phyloP scores from a whole-genome alignment of 768 basidiomycete genomes.

The Mrakia hoshinonis region DNA sequence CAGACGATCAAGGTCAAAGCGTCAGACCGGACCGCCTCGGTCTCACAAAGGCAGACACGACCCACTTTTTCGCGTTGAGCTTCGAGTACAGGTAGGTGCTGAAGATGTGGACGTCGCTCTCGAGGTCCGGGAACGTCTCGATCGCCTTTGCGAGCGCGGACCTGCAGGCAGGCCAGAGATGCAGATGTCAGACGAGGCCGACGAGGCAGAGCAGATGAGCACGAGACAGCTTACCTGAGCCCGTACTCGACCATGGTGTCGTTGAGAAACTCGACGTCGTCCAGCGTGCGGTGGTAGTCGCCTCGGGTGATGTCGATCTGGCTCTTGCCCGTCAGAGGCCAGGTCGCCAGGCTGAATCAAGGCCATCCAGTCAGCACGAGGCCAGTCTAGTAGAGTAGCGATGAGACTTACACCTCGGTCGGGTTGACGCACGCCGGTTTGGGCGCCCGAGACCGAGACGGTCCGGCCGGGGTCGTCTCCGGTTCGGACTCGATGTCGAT shows the following conservation, averaged over 20 bases:
- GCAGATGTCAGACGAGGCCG: background rate
- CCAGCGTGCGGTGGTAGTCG: constrained; percentile 64
- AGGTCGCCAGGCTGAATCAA: constrained; percentile 15
- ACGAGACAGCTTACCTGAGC: constrained; percentile 58
- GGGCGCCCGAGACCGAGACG: background rate
- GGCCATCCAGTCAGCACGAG: background rate
- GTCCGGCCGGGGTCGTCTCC: background rate
- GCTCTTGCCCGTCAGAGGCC: constrained; percentile 34
- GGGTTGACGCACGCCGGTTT: background rate
- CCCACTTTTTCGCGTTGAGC: constrained; percentile 52
- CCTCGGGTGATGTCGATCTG: constrained; percentile 65
- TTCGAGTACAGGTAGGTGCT: constrained; percentile 99
- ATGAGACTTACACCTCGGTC: background rate
- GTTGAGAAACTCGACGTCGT: constrained; percentile 73
- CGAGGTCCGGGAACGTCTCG: constrained; percentile 50
- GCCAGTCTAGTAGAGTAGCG: too few species aligned
- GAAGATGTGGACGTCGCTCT: constrained; percentile 75
- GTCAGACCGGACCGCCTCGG: background rate
- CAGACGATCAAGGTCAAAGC: background rate
- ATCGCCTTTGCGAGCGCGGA: constrained; percentile 1
- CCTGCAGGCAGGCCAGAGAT: background rate
- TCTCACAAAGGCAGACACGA: background rate
- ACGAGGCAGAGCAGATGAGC: background rate
- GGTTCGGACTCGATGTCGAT: background rate
- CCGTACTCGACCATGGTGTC: constrained; percentile 96